A percentile compares a stretch with the other conserved stretches of the same genome.
These are phyloP conservation scores for Cercospora nicotianae DNA, from an alignment of 2,329 filamentous ascomycete species.

Conservation along the genomic window DNA sequence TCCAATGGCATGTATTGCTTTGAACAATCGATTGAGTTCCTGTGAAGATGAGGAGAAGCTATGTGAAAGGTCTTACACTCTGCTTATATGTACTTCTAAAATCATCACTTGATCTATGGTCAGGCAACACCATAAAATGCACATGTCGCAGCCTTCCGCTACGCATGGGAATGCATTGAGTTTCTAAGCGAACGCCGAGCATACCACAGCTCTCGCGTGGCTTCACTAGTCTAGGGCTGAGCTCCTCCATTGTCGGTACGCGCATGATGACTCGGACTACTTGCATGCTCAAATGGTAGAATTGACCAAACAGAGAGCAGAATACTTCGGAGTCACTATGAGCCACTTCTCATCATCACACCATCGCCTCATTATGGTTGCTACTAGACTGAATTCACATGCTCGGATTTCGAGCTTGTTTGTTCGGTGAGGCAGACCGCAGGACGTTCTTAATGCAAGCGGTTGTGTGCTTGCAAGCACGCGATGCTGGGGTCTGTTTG, in stretches of 20 bases:
- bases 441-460: background rate
- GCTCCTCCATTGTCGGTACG: too few relatives aligned
- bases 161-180: background rate
- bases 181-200: slow-evolving; percentile 11
- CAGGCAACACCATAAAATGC: slow-evolving; percentile 4
- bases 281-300: background rate
- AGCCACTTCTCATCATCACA: background rate
- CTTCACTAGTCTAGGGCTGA: background rate
- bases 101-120: background rate
- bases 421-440: background rate
- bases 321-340: background rate
- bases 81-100: background rate
- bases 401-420: background rate
- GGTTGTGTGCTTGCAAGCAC: background rate
- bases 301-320: slow-evolving; percentile 1
- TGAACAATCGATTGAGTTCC: background rate
- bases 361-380: background rate
- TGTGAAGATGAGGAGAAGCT: background rate
- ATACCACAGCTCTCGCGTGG: background rate
- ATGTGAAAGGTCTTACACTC: background rate
- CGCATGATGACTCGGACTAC: slow-evolving; percentile 4
- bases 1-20: background rate
- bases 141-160: background rate
- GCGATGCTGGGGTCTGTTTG: background rate
- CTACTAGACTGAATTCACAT: background rate